Evolutionary conservation across 2,329 filamentous ascomycete species (phyloP), one percentile per base, ranked within the genome.

Genomic region (Canariomyces notabilis): DNA sequence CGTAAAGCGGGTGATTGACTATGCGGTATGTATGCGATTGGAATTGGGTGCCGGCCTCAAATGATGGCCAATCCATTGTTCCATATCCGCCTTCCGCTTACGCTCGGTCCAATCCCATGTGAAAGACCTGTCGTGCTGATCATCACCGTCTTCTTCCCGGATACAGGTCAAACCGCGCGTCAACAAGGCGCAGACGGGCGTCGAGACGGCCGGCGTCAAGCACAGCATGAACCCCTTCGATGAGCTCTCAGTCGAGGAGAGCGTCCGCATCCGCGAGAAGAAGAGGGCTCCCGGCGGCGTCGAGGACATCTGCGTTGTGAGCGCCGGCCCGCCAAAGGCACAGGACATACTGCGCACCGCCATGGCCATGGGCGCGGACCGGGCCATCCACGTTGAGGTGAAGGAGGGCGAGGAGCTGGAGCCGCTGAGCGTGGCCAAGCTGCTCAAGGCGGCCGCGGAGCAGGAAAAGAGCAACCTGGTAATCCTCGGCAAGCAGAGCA

Each of bases 181-280:
- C 66, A 84, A 84, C 73, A 83, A 82, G 67, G 70, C 80, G 60
- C 77, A 80, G 70, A 96, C 91, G 51, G 91, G 82, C 64, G 85
- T 98, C 70, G 91, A 96, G 71, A 95, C 87, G 45, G 77, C 84
- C 55, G 87, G 87, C 58, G 89, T 97, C 63, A 97, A 97, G 72
- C 91, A 97, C 78, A 90, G 85, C 66, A 91, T 98, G 81, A 98
- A 97, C 77, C 93, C 93, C 16, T 98, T 98, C 72, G 93, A 98
- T 75, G 93, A 98, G 69, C 87, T 98, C 62, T 94, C 89, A 35
- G 83, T 98, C 67, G 93, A 98, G 72, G 93, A 97, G 74, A 88
- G 90, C 42, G 87, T 96, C 42, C 89, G 88, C 33, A 85, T 98
- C 64, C 90, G 93, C 67, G 91, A 97, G 68, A 86, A 87, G 74